A percentile compares a stretch with the other conserved stretches of the same genome.
Evolutionary conservation across 495 filamentous ascomycete species (phyloP).

Genomic region (Talaromyces thailandensis): DNA sequence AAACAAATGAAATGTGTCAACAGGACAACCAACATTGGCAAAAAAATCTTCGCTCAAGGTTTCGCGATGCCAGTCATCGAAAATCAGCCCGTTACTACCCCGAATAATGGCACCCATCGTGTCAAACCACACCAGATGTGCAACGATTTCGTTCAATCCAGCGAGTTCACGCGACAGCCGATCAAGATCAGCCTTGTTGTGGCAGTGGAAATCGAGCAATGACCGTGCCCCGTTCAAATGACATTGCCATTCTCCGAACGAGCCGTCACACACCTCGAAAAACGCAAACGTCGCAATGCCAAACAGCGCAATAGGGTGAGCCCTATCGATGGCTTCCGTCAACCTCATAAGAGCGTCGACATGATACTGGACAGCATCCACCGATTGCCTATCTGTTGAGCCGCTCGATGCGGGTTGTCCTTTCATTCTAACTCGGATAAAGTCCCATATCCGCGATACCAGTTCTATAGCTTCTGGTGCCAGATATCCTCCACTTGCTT

Average conservation of each 20-base stretch:
- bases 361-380: conserved; percentile 20
- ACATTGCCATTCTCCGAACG: conserved; percentile 24
- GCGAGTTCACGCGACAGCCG: conserved; percentile 13
- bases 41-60: conserved; percentile 16
- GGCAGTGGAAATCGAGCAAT: conserved; percentile 24
- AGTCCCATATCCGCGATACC: conserved; percentile 18
- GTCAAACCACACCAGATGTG: conserved; percentile 27
- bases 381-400: background rate
- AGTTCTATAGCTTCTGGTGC: conserved; percentile 18
- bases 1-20: conserved; percentile 22
- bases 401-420: conserved; percentile 9
- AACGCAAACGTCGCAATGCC: conserved; percentile 27
- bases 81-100: conserved; percentile 16
- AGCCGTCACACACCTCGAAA: conserved; percentile 24
- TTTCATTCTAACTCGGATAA: conserved; percentile 16
- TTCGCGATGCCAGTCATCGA: conserved; percentile 25
- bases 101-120: conserved; percentile 19
- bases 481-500: conserved; percentile 15
- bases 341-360: conserved; percentile 19
- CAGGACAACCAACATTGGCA: conserved; percentile 22
- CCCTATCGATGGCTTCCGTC: conserved; percentile 20
- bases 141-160: conserved; percentile 19
- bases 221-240: conserved; percentile 26
- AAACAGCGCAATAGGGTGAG: conserved; percentile 23
- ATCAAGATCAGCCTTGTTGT: conserved; percentile 16